These are phyloP conservation scores for Colletotrichum karsti DNA, from an alignment of 2,329 filamentous ascomycete genomes.

Conservation along the genomic window DNA sequence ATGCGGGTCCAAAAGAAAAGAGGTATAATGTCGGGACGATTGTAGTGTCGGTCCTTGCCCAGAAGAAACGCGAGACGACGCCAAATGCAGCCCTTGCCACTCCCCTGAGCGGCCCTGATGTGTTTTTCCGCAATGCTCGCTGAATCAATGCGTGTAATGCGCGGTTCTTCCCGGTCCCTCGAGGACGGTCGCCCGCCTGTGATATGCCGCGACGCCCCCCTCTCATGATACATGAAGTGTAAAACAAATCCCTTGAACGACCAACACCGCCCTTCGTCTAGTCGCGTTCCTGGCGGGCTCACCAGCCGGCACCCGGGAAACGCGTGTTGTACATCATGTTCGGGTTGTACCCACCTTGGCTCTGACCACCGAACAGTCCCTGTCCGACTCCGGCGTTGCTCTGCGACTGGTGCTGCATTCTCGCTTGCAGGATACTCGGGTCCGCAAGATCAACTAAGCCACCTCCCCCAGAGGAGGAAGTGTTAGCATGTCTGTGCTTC, in stretches of 20 bases:
- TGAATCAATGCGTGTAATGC: slow-evolving; percentile 39
- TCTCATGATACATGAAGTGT: slow-evolving; percentile 32
- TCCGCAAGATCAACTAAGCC: slow-evolving; percentile 99
- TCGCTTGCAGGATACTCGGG: slow-evolving; percentile 98
- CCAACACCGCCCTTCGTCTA: slow-evolving; percentile 22
- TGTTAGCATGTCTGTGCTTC: slow-evolving; percentile 99
- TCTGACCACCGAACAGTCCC: slow-evolving; percentile 87
- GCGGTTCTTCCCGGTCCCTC: slow-evolving; percentile 25
- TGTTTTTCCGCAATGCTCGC: slow-evolving; percentile 50
- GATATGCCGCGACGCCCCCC: slow-evolving; percentile 25
- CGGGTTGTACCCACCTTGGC: slow-evolving; percentile 94
- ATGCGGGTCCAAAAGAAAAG: slow-evolving; percentile 35
- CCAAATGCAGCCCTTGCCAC: slow-evolving; percentile 40
- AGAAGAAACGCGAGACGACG: slow-evolving; percentile 30
- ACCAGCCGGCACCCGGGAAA: slow-evolving; percentile 34
- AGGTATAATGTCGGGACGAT: slow-evolving; percentile 33
- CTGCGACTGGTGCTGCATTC: slow-evolving; percentile 89
- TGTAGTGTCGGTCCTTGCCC: slow-evolving; percentile 30
- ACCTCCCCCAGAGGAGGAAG: slow-evolving; percentile 99
- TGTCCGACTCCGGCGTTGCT: slow-evolving; percentile 86
- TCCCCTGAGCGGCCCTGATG: slow-evolving; percentile 29
- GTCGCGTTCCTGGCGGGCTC: slow-evolving; percentile 3
- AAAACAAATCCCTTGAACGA: slow-evolving; percentile 24
- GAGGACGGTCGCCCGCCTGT: slow-evolving; percentile 8
- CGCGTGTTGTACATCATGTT: slow-evolving; percentile 78